Base-by-base conservation (phyloP, 306 rosid species). In the Prunus campanulata region DNA sequence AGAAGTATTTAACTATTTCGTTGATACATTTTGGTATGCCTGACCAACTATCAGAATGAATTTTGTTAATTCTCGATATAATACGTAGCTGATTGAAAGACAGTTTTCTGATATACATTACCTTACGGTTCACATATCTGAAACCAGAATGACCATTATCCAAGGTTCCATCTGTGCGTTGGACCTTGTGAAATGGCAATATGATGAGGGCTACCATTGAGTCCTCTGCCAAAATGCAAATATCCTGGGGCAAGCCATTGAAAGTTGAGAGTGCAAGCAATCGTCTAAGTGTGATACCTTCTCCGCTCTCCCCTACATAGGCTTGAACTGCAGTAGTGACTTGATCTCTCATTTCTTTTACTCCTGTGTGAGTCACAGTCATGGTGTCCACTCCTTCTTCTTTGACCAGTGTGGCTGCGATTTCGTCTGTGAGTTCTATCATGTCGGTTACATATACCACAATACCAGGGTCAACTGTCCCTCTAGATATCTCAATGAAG, bases 71-170 rank as follows among this genome's bases (percentile, higher is more conserved):
- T 62, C 13, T 62, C 6, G 1, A 18, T 19, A 15, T 32, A 47
- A 57, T 18, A 47, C n/a, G 14, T 54, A n/a, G 32, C 6, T 29
- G 51, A 30, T 10, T 8, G 39, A 30, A 51, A 50, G 54, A 66
- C 5, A 20, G 67, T 16, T 15, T 50, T 71, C 7, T 46, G 70
- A 44, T 16, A 42, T 25, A n/a, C 29, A 60, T 83, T 88, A 95
- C 97, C 97, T 92, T 95, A 42, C 92, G 83, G 74, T 92, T 92
- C 24, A 95, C 97, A 42, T 87, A 85, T 84, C 97, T 84, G 83
- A 95, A 95, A 12, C 93, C 88, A 24, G 85, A 62, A 71, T 88
- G 83, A 68, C 93, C 96, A 3, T 71, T 68, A 68, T 87, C 91
- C 56, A 89, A 74, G 19, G 82, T 81, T 70, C 97, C 97, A 50